Evolutionary conservation across 2,329 filamentous ascomycete genomes (phyloP).

Genomic region (Monosporascus sp.): DNA sequence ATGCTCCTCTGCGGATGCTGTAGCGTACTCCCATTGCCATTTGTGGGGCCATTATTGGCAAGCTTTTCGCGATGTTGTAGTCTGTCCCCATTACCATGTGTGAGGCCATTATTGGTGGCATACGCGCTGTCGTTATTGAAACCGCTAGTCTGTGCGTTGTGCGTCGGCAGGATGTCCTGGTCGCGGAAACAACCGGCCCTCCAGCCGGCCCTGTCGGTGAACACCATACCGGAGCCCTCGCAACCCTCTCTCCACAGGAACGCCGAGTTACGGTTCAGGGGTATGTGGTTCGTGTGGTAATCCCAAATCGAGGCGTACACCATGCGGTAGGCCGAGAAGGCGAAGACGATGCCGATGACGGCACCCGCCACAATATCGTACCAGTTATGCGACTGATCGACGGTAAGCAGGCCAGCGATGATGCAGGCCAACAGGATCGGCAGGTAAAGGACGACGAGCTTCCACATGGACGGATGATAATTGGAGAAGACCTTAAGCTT

Average conservation of each 20-base stretch:
- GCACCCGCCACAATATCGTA: slow-evolving; percentile 63
- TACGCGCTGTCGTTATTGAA: not conserved
- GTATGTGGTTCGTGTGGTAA: slow-evolving; percentile 63
- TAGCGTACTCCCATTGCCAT: too few relatives aligned
- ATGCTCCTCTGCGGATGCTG: too few relatives aligned
- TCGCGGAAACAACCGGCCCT: not conserved
- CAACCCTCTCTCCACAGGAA: slow-evolving; percentile 24
- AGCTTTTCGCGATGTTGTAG: too few relatives aligned
- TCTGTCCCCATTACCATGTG: too few relatives aligned
- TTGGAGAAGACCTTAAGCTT: slow-evolving; percentile 67
- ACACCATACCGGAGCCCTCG: slow-evolving; percentile 16
- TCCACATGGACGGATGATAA: slow-evolving; percentile 63
- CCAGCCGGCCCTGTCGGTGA: slow-evolving; percentile 23
- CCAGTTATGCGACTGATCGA: slow-evolving; percentile 64
- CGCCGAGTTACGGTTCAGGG: slow-evolving; percentile 38
- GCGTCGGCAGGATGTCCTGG: not conserved
- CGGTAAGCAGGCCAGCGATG: slow-evolving; percentile 55
- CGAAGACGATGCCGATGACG: slow-evolving; percentile 56
- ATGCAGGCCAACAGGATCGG: slow-evolving; percentile 57
- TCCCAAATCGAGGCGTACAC: slow-evolving; percentile 65
- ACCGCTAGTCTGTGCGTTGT: not conserved
- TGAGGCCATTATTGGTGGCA: not conserved
- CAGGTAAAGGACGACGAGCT: slow-evolving; percentile 50
- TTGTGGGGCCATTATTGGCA: too few relatives aligned
- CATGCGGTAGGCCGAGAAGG: slow-evolving; percentile 59